Evolutionary conservation across 331 rosid species (phyloP), one percentile per base, ranked within the genome.

Genomic region (Arachis monticola): DNA sequence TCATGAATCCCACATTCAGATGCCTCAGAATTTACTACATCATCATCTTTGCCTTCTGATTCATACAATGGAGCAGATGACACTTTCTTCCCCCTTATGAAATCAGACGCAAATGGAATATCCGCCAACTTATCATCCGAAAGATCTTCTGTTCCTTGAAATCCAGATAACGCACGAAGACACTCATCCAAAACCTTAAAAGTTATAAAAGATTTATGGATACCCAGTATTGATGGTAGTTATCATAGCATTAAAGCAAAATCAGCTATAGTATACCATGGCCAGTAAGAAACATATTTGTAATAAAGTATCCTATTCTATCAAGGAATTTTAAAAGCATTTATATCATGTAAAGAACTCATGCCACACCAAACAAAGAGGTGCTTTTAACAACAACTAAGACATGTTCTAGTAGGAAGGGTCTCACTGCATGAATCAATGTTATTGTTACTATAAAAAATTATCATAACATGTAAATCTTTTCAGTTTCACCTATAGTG

Each of bases 141-240:
- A 82, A 88, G 86, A 77, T 93, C 98, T 86, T 90, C 97, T 1
- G 97, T 90, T 79, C 97, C 99, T 82, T 92, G 96, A 83, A 94
- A 94, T 69, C 99, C 97, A 65, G 96, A 94, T 71, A 85, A 80
- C 69, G 96, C 99, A 45, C 97, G 95, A 63, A 94, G 96, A 79
- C 90, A 83, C 82, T 87, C 93, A 5, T 94, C 99, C 79, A 94
- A 76, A 85, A 92, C 93, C 99, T 94, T 90, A 77, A 64, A 80
- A 1, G 7, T 60, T 7, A 70, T 13, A 69, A 6, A 56, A 68
- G 31, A 56, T 45, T 53, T 22, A 41, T 69, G 32, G 75, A 32
- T 35, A 48, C 51, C 56, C 48, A 17, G 6, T 27, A 77, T 31
- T 40, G 10, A 52, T 64, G 35, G 32, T 57, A 58, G 69, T 13